These are phyloP conservation scores for Botrytis cinerea DNA, from an alignment of 2,329 filamentous ascomycete genomes.

Conservation along the genomic window DNA sequence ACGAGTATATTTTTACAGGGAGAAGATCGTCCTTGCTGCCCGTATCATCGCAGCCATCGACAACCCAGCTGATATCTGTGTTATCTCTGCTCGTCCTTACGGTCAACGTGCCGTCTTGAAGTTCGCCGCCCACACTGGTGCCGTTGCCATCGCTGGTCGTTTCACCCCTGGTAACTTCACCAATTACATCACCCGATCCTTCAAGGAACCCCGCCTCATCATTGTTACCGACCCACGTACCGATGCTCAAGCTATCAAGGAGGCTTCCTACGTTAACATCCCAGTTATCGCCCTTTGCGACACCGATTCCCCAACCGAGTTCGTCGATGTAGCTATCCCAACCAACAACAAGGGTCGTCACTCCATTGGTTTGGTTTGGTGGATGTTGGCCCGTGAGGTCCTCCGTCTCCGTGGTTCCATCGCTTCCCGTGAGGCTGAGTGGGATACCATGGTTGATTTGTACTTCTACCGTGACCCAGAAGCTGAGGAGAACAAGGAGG, in stretches of 20 bases:
- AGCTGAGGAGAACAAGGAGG: conserved; percentile 98
- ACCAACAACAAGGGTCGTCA: conserved; percentile 99
- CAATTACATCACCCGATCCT: conserved; percentile 99
- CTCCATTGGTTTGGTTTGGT: conserved; percentile 98
- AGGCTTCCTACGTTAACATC: conserved; percentile 99
- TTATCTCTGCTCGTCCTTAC: conserved; percentile 99
- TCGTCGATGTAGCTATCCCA: conserved; percentile 98
- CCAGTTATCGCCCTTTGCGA: conserved; percentile 99
- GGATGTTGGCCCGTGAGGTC: conserved; percentile 99
- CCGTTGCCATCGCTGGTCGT: conserved; percentile 96
- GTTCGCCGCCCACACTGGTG: conserved; percentile 98
- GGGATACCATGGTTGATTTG: conserved; percentile 99
- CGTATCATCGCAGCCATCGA: conserved; percentile 98
- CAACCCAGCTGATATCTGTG: conserved; percentile 99
- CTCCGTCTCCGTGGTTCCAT: conserved; percentile 98
- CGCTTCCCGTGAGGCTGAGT: conserved; percentile 91
- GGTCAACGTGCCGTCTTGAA: conserved; percentile 99
- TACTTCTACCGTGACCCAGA: conserved; percentile 99
- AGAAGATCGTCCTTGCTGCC: conserved; percentile 99
- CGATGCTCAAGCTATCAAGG: conserved; percentile 99
- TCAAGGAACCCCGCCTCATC: conserved; percentile 99
- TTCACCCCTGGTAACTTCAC: conserved; percentile 99
- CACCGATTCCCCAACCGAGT: conserved; percentile 99
- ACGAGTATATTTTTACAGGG: conserved; percentile 70
- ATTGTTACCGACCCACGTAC: conserved; percentile 99